A percentile compares a stretch with the other conserved stretches of the same genome.
Evolutionary conservation across 768 basidiomycete species (phyloP).

Genomic region (Mycena rebaudengoi): DNA sequence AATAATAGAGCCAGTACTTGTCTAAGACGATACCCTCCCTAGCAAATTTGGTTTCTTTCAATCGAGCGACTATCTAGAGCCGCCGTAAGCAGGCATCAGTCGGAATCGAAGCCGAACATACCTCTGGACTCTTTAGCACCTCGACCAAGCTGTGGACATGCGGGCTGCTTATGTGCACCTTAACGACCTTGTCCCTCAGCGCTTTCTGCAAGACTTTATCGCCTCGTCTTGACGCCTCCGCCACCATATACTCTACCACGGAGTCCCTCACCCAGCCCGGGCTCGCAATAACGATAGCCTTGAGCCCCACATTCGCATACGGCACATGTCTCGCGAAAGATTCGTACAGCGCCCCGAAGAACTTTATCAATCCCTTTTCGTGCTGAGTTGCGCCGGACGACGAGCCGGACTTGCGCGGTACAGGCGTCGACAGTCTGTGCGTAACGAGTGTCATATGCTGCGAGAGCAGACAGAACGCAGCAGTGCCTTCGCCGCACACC

Average conservation of each 20-base stretch:
- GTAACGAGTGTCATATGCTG: slow-evolving; percentile 96
- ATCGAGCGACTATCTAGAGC: slow-evolving; percentile 69
- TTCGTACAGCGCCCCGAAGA: slow-evolving; percentile 86
- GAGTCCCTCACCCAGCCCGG: slow-evolving; percentile 96
- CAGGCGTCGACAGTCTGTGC: slow-evolving; percentile 86
- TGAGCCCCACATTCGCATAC: slow-evolving; percentile 72
- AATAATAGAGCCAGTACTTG: slow-evolving; percentile 60
- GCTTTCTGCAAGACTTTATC: slow-evolving; percentile 86
- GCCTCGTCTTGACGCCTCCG: slow-evolving; percentile 79
- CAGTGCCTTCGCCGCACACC: slow-evolving; percentile 95
- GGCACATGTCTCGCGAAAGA: slow-evolving; percentile 93
- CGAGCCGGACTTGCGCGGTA: slow-evolving; percentile 88
- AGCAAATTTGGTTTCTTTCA: slow-evolving; percentile 97
- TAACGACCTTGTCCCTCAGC: slow-evolving; percentile 83
- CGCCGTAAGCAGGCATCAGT: background rate
- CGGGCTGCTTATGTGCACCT: slow-evolving; percentile 90
- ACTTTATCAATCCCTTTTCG: slow-evolving; percentile 89
- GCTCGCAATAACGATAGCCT: slow-evolving; percentile 94
- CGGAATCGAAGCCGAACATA: slow-evolving; percentile 43
- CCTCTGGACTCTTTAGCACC: slow-evolving; percentile 94
- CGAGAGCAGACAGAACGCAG: slow-evolving; percentile 93
- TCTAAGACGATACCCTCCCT: slow-evolving; percentile 92
- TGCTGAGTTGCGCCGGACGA: slow-evolving; percentile 83
- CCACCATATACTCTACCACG: slow-evolving; percentile 83
- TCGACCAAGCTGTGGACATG: slow-evolving; percentile 97